These are phyloP conservation scores for Ganoderma boninense DNA, from an alignment of 1,284 basidiomycete genomes.

Conservation along the genomic window DNA sequence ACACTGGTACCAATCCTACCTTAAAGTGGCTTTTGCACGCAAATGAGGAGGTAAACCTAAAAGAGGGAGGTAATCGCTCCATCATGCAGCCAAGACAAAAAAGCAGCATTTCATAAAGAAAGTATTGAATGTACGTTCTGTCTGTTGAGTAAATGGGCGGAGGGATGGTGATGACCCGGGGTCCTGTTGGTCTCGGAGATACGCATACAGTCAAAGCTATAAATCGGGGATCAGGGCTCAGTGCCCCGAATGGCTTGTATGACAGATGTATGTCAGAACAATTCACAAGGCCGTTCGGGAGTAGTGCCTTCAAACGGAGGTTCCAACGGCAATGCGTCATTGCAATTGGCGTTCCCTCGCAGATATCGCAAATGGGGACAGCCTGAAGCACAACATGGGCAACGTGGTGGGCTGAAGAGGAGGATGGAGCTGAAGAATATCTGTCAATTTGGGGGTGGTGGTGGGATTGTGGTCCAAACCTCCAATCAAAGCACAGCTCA, in stretches of 20 bases:
- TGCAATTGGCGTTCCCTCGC: no score
- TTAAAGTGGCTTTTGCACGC: background rate
- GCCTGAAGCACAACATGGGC: no score
- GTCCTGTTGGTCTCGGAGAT: background rate
- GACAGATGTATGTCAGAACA: background rate
- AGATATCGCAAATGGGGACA: no score
- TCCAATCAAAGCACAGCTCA: background rate
- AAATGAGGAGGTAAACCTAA: background rate
- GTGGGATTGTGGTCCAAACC: background rate
- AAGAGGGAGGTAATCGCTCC: background rate
- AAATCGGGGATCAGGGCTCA: background rate
- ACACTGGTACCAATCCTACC: background rate
- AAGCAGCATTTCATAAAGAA: background rate
- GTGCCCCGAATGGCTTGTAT: no score
- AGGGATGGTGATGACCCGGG: no score
- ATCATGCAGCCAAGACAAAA: background rate
- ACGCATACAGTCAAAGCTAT: background rate
- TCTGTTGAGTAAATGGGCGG: background rate
- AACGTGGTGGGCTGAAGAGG: background rate
- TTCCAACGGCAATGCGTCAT: background rate
- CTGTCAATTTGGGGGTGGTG: slow-evolving; percentile 1
- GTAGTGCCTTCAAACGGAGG: no score
- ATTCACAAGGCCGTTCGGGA: background rate
- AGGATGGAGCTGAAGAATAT: background rate
- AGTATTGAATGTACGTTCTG: background rate